Base-by-base conservation (phyloP, 352 stramenopile genomes). In the Pythium sukuiense region DNA sequence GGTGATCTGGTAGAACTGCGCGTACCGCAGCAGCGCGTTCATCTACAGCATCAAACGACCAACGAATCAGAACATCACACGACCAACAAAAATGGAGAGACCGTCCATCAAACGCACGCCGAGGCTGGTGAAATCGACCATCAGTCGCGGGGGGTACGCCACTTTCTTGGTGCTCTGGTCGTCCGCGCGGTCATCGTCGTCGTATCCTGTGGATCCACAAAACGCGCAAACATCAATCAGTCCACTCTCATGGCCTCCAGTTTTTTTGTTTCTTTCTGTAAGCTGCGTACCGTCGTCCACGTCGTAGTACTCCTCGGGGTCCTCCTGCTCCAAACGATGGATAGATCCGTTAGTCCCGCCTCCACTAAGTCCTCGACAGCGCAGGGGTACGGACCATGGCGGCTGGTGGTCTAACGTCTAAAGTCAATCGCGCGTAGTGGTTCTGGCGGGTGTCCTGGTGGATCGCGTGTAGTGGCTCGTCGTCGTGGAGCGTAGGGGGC, bases 111-210 rank as follows among this genome's bases (percentile, higher is more conserved):
- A 16, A 80, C 80, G 67, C 72, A 95, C 85, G 53, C 82, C 77
- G 27, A 93, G 73, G 26, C 78, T 87, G 52, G 81, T 92, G 62
- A 95, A 95, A 70, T 95, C 85, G 41, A 95, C 87, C 78, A 93
- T 92, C 32, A 95, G 74, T 1, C 85, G 83, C 45, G 85, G 76
- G 1, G 87, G 87, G 63, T 95, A 95, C 52, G 76, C 55, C 43
- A 81, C 69, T 49, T 77, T 78, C 49, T 69, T 69, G 49, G 35
- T 60, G 59, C 35, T 60, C 48, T 61, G 55, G n/a, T 72, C 53
- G 41, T 72, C 67, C 48, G 76, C 61, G n/a, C 71, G 76, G 61
- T 76, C 76, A 43, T 79, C 71, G 9, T 72, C 49, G 18, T 72
- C 66, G 55, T 72, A 67, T 27, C 45, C 66, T 68, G 18, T 39